Conservation (phyloP, 163 green algal species). For the Scenedesmus sp. region DNA sequence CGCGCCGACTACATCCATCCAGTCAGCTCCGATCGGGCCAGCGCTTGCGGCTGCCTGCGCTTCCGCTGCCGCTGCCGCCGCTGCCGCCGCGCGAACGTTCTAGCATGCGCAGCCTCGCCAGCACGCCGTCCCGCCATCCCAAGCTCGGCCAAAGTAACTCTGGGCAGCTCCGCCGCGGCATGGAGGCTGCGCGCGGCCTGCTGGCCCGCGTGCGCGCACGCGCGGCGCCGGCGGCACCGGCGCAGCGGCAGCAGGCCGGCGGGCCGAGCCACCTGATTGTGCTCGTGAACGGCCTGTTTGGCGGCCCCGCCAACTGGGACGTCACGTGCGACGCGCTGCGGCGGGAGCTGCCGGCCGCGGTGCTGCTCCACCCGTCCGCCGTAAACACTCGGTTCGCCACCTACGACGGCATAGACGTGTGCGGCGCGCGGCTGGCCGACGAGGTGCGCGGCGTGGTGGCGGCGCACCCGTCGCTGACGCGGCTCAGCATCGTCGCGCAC, state of each 20-base stretch:
- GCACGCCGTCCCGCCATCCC: too few species aligned
- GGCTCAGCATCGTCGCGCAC: conserved; percentile 69
- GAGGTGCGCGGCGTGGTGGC: conserved; percentile 73
- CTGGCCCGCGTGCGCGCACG: too few species aligned
- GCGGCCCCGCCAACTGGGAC: conserved; percentile 76
- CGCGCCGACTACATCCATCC: too few species aligned
- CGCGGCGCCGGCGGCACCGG: neutral
- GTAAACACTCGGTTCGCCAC: conserved; percentile 59
- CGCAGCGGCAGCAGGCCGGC: neutral
- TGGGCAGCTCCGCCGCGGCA: too few species aligned
- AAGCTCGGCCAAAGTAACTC: too few species aligned
- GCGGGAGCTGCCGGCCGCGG: conserved; percentile 21
- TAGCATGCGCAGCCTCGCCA: too few species aligned
- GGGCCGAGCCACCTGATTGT: conserved; percentile 68
- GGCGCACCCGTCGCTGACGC: conserved; percentile 63
- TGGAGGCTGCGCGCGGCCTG: too few species aligned
- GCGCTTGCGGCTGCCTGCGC: too few species aligned
- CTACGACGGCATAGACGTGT: conserved; percentile 88
- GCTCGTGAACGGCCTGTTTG: conserved; percentile 85
- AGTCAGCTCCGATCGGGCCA: too few species aligned
- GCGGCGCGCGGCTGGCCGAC: conserved; percentile 76
- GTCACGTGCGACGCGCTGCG: conserved; percentile 58
- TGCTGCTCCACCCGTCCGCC: conserved; percentile 18
- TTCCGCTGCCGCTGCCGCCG: too few species aligned
- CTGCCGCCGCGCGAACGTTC: too few species aligned